Conservation (phyloP, 805 yeast genomes). For the Wickerhamomyces bisporus region DNA sequence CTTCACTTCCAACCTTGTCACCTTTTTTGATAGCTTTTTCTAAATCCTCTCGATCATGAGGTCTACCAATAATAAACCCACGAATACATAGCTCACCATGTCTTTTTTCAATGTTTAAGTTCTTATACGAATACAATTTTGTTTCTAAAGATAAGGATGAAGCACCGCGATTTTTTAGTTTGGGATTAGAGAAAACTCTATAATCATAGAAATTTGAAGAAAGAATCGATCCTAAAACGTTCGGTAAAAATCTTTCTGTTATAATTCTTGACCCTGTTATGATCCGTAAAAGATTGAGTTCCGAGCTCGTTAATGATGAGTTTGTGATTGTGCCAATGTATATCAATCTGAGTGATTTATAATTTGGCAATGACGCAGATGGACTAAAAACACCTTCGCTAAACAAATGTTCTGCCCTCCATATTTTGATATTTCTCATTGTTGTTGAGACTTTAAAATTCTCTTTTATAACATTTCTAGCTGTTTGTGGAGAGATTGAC, state of each 20-base stretch:
- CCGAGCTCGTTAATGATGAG: no score
- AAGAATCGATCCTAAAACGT: conserved; percentile 53
- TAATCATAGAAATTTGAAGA: conserved; percentile 60
- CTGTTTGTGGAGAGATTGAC: conserved; percentile 1
- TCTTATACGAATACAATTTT: conserved; percentile 38
- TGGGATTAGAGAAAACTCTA: conserved; percentile 37
- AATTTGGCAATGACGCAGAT: conserved; percentile 29
- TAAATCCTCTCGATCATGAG: conserved; percentile 27
- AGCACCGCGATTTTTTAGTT: conserved; percentile 46
- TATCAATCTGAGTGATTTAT: conserved; percentile 22
- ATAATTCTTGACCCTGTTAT: conserved; percentile 46
- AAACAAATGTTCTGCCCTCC: conserved; percentile 18
- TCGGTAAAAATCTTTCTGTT: conserved; percentile 40
- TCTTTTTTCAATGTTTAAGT: conserved; percentile 29
- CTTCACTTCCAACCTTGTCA: conserved; percentile 38
- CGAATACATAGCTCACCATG: conserved; percentile 51
- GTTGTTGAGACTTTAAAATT: no score
- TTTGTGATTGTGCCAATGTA: conserved; percentile 16
- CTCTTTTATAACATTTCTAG: background rate
- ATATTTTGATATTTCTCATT: conserved; percentile 12
- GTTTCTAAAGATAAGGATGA: conserved; percentile 56
- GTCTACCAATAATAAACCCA: conserved; percentile 64
- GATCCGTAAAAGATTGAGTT: no score
- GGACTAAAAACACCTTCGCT: conserved; percentile 15
- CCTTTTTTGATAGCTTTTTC: conserved; percentile 26